A percentile compares a stretch with the other conserved stretches of the same genome.
Conservation (phyloP, 2,329 filamentous ascomycete genomes). For the Cryphonectria naterciae region DNA sequence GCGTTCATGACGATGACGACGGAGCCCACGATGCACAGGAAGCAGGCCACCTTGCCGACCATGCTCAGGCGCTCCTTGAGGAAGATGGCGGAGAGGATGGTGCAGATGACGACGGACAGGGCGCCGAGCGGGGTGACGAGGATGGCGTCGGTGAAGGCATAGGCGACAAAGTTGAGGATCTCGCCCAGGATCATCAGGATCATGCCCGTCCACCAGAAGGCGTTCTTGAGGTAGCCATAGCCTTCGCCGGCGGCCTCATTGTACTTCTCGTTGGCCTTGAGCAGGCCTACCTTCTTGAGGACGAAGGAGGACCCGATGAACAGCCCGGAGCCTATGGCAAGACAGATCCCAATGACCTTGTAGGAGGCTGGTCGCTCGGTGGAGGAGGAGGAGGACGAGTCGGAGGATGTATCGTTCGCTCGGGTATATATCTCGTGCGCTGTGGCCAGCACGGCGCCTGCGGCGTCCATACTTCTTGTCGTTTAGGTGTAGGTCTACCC, state of each 20-base stretch:
- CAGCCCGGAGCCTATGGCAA: conserved; percentile 84
- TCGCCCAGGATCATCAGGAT: conserved; percentile 95
- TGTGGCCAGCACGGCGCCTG: conserved; percentile 65
- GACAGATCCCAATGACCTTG: conserved; percentile 83
- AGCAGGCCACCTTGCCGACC: conserved; percentile 94
- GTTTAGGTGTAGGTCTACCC: conserved; percentile 61
- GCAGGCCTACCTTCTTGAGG: conserved; percentile 87
- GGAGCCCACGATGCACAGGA: conserved; percentile 90
- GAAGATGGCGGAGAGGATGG: conserved; percentile 90
- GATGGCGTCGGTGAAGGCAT: conserved; percentile 77
- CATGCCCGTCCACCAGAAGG: conserved; percentile 96
- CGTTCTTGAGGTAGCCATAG: conserved; percentile 95
- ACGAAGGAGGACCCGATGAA: conserved; percentile 97
- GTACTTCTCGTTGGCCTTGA: conserved; percentile 95
- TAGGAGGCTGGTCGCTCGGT: conserved; percentile 58
- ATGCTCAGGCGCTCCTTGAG: conserved; percentile 94
- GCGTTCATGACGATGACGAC: conserved; percentile 95
- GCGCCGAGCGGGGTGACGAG: conserved; percentile 51
- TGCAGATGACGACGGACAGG: conserved; percentile 88
- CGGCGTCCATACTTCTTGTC: conserved; percentile 72
- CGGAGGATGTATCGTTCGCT: conserved; percentile 40
- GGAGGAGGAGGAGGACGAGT: conserved; percentile 32
- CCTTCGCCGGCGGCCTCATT: conserved; percentile 94
- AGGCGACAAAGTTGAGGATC: conserved; percentile 95
- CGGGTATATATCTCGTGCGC: conserved; percentile 50